Evolutionary conservation across 768 basidiomycete genomes (phyloP).

Genomic region (Psilocybe subaeruginosa): DNA sequence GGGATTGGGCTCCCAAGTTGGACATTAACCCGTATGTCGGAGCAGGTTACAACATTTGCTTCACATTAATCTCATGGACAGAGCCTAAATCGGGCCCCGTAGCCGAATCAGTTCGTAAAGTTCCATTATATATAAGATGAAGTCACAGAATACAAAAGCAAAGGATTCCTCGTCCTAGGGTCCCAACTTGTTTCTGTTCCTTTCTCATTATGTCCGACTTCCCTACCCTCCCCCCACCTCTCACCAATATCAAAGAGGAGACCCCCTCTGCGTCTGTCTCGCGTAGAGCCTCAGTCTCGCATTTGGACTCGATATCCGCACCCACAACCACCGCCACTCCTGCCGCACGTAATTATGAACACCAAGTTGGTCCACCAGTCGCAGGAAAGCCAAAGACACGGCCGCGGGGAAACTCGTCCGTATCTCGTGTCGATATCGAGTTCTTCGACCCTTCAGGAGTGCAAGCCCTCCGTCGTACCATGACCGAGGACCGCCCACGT

Average conservation of each 20-base stretch:
- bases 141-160: neutral
- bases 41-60: too few species aligned
- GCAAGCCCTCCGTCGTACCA: constrained; percentile 38
- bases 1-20: too few species aligned
- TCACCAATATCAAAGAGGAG: constrained; percentile 22
- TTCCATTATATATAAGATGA: neutral
- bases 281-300: constrained; percentile 11
- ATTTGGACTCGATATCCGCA: neutral
- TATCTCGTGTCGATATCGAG: constrained; percentile 45
- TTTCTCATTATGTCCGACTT: constrained; percentile 18
- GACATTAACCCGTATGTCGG: too few species aligned
- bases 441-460: constrained; percentile 64
- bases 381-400: constrained; percentile 18
- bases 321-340: neutral
- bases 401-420: constrained; percentile 19
- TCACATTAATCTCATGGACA: too few species aligned
- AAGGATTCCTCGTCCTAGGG: neutral
- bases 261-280: constrained; percentile 20
- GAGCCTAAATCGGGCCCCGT: neutral
- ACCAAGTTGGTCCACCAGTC: constrained; percentile 10
- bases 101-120: constrained; percentile 1
- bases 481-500: constrained; percentile 26
- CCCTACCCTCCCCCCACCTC: constrained; percentile 7
- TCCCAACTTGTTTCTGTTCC: constrained; percentile 14
- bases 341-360: neutral